Evolutionary conservation across 1,284 basidiomycete species (phyloP), one percentile per base, ranked within the genome.

Genomic region (Ceratobasidium sp.): DNA sequence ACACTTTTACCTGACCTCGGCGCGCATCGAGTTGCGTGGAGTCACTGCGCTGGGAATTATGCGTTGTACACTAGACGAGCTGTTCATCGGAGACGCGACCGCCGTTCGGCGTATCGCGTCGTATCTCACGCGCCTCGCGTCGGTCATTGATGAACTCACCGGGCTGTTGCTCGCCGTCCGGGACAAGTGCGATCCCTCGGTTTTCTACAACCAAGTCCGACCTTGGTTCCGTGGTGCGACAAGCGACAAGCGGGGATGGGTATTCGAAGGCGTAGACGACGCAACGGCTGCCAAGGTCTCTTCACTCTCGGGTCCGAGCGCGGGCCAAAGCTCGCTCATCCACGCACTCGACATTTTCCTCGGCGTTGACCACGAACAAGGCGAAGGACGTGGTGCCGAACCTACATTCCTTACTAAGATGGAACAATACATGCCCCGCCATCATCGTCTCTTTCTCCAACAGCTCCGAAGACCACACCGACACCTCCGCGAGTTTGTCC

Each of bases 221-320:
- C 97, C 96, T 0, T 99, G 97, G 96, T 96, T 99, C 86, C 89
- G 91, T 33, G 97, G 96, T 3, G 90, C 91, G 44, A 94, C 96
- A 83, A 91, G 92, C 12, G 83, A 87, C 77, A 90, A 86, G 50
- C 85, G 89, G 18, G 89, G 88, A 64, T 99, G 97, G 96, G 82
- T 89, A 7, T 98, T 95, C 81, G 91, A 96, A 79, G 95, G 95
- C 0, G 85, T 94, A 3, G 88, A 91, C 20, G 86, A 88, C 20
- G 88, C 85, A n/a, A 86, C 85, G 10, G 84, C 91, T 14, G 82
- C 82, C 30, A 82, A 86, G 68, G 87, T 85, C 0, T 79, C 84
- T 77, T 89, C 94, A 81, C 90, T 95, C 70, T 94, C 94, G 0
- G 96, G 96, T 0, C 94, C 97, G 0, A 95, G 93, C 81, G 97